Percentiles rank a stretch among this genome's conserved stretches.
These are phyloP conservation scores for Eremothecium coryli DNA, from an alignment of 1,139 yeast species.

Conservation along the genomic window DNA sequence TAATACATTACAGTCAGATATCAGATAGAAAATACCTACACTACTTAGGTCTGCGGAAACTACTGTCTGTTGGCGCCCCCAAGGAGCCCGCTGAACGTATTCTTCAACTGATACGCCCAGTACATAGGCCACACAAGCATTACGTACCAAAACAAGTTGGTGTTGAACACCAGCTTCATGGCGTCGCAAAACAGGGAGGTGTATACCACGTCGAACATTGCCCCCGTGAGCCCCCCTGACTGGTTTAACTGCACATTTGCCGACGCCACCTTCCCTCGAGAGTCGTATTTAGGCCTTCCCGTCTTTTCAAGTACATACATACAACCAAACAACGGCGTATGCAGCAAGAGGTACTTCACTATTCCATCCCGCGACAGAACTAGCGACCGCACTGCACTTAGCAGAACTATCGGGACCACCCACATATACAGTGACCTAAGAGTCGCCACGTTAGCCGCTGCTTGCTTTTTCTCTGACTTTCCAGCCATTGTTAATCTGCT, in stretches of 20 bases:
- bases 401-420: slow-evolving; percentile 12
- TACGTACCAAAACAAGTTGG: slow-evolving; percentile 22
- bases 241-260: slow-evolving; percentile 24
- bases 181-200: slow-evolving; percentile 23
- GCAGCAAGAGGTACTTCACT: slow-evolving; percentile 15
- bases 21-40: slow-evolving; percentile 15
- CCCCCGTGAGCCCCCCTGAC: slow-evolving; percentile 24
- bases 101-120: slow-evolving; percentile 19
- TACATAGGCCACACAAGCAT: slow-evolving; percentile 19
- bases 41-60: no score
- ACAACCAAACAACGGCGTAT: slow-evolving; percentile 20
- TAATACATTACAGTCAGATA: slow-evolving; percentile 6
- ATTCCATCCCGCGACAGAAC: slow-evolving; percentile 8
- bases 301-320: slow-evolving; percentile 23
- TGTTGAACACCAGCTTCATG: slow-evolving; percentile 21
- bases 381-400: slow-evolving; percentile 15
- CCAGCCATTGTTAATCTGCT: slow-evolving; percentile 15
- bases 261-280: slow-evolving; percentile 14
- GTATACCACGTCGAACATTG: slow-evolving; percentile 28
- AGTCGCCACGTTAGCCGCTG: slow-evolving; percentile 13
- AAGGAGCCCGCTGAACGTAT: slow-evolving; percentile 9
- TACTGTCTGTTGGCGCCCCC: slow-evolving; percentile 28
- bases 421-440: slow-evolving; percentile 12
- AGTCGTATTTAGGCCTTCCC: slow-evolving; percentile 24
- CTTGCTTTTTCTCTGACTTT: slow-evolving; percentile 19